Conservation (phyloP, 1,284 basidiomycete genomes). For the Trametes hirsuta region DNA sequence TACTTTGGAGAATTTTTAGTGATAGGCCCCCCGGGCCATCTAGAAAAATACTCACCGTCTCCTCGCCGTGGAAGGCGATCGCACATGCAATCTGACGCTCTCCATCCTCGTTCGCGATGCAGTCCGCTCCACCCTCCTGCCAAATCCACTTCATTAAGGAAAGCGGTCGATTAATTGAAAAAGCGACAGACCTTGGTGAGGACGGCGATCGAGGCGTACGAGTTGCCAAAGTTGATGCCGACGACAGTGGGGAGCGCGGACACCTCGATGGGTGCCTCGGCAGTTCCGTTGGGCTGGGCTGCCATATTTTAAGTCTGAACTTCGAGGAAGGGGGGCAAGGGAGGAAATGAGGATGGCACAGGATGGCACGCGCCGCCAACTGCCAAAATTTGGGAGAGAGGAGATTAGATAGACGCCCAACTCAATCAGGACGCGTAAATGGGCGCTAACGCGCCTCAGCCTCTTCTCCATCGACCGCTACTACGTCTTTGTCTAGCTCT, state of each 20-base stretch:
- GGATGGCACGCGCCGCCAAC: background rate
- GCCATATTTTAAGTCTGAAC: constrained; percentile 28
- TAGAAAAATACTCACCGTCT: constrained; percentile 64
- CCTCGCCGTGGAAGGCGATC: constrained; percentile 89
- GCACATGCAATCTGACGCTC: constrained; percentile 98
- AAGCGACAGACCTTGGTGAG: constrained; percentile 80
- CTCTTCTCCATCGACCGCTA: background rate
- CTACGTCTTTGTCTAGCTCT: background rate
- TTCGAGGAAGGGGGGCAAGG: background rate
- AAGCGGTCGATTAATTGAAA: background rate
- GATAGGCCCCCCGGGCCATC: no score
- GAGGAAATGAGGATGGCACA: background rate
- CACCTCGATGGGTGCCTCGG: constrained; percentile 39
- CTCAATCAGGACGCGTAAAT: constrained; percentile 8
- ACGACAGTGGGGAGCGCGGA: constrained; percentile 60
- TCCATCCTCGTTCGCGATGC: constrained; percentile 98
- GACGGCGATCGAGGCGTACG: constrained; percentile 93
- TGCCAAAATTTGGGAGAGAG: constrained; percentile 16
- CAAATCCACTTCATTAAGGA: constrained; percentile 1
- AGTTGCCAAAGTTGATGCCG: constrained; percentile 97
- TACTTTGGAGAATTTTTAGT: constrained; percentile 57
- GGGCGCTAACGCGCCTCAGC: constrained; percentile 1
- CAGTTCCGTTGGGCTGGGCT: constrained; percentile 43
- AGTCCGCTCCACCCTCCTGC: constrained; percentile 88
- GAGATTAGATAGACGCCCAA: constrained; percentile 26